phyloP scores from a whole-genome alignment of 805 yeast genomes.

The Wickerhamiella dianesei region DNA sequence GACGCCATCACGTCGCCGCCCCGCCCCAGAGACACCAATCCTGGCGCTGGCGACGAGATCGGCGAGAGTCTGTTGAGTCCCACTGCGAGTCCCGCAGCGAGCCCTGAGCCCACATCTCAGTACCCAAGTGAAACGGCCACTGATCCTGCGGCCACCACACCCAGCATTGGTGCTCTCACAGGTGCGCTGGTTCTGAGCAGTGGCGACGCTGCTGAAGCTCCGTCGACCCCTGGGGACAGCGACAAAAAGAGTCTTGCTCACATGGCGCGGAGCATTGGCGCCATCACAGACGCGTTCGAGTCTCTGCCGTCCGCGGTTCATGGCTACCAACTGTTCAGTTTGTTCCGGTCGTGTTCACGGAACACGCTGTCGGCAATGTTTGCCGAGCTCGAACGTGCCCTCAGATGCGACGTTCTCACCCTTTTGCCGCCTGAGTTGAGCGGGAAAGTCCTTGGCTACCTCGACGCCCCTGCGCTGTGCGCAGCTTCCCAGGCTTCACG shows the following conservation, averaged over 20 bases:
- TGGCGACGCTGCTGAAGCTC: not conserved
- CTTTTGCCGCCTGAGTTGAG: slow-evolving; percentile 66
- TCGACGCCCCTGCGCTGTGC: slow-evolving; percentile 51
- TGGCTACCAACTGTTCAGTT: slow-evolving; percentile 37
- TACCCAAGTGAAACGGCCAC: too few relatives aligned
- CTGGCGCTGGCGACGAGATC: not conserved
- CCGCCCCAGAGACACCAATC: not conserved
- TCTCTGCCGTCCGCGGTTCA: slow-evolving; percentile 33
- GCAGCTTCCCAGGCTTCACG: slow-evolving; percentile 50
- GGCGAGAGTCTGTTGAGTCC: not conserved
- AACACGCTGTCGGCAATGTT: slow-evolving; percentile 47
- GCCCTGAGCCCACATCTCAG: not conserved
- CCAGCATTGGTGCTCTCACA: too few relatives aligned
- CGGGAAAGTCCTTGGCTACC: slow-evolving; percentile 44
- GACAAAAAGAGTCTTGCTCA: not conserved
- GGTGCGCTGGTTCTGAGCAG: too few relatives aligned
- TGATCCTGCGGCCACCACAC: too few relatives aligned
- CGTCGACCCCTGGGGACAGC: not conserved
- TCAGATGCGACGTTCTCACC: slow-evolving; percentile 61
- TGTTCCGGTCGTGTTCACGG: slow-evolving; percentile 48
- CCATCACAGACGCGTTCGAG: slow-evolving; percentile 21
- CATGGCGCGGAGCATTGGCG: not conserved
- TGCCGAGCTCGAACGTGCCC: slow-evolving; percentile 36
- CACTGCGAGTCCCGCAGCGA: not conserved
- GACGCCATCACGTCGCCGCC: not conserved